Base-by-base conservation (phyloP, 352 stramenopile species). In the Phytophthora sp. region DNA sequence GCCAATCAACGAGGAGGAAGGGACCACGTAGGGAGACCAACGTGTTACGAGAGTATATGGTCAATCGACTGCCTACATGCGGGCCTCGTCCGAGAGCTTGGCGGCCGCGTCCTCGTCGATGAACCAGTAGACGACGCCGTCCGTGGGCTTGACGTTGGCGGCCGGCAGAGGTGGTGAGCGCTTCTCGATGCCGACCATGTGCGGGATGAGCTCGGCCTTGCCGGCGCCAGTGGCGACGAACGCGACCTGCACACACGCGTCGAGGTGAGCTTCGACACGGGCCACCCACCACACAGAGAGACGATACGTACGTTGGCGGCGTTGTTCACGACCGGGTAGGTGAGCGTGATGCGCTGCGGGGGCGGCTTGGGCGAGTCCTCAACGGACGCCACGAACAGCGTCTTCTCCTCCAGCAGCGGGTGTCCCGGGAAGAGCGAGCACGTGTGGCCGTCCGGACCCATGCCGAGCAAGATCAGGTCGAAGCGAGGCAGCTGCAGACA, bases 391-490 rank as follows among this genome's bases (percentile, higher is more conserved):
- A 99, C 96, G 28, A 94, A 91, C 24, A 87, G 68, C 49, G 68
- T 72, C 13, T 74, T 72, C 71, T 99, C 83, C 62, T 90, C 50
- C n/a, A 99, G 66, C 27, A 99, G 79, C 38, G 76, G 60, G 73
- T 99, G 97, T 27, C 83, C 87, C 0, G 97, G 97, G 77, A 99
- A 99, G 17, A 99, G 83, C 45, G 95, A 99, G 73, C 95, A 99
- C 15, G 97, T 99, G 83, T 99, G 97, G 11, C 97, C 97, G 72
- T 99, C 97, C 5, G 97, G 96, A 18, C 97, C 97, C 84, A 99
- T 98, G 31, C 97, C 97, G 3, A 99, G 80, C 32, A 99, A 64
- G 18, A 98, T 92, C 52, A 98, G 69, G 71, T 99, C 97, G 44
- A 99, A 96, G 59, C 82, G 80, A 32, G 94, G 92, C 9, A 92